phyloP scores from a whole-genome alignment of 2,329 filamentous ascomycete genomes.

The Tolypocladium inflatum region DNA sequence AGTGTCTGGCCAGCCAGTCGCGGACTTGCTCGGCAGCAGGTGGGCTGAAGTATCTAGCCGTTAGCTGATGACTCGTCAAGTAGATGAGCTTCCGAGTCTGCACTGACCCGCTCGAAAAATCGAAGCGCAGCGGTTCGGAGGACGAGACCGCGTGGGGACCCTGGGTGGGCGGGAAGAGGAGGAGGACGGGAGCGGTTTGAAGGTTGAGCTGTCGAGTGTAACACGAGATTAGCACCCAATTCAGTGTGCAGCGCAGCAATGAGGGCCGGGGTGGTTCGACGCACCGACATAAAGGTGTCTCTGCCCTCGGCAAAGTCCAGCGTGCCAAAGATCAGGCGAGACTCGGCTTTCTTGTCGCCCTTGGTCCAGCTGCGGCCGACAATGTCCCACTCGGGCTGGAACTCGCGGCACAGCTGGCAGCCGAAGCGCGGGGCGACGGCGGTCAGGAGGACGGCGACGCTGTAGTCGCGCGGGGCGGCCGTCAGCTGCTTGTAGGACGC shows the following conservation, averaged over 20 bases:
- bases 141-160: conserved; percentile 69
- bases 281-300: conserved; percentile 76
- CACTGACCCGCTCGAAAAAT: conserved; percentile 71
- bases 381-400: conserved; percentile 90
- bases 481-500: conserved; percentile 67
- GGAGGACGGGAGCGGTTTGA: conserved; percentile 84
- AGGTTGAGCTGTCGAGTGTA: conserved; percentile 60
- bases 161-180: conserved; percentile 77
- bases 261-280: conserved; percentile 9
- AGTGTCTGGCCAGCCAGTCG: conserved; percentile 67
- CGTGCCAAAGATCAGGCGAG: conserved; percentile 68
- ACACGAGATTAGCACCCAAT: neutral
- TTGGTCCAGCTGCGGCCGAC: conserved; percentile 79
- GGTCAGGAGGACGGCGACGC: conserved; percentile 73
- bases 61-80: neutral
- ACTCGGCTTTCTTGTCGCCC: conserved; percentile 67
- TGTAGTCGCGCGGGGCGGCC: conserved; percentile 71
- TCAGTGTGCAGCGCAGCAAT: neutral
- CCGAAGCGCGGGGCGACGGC: conserved; percentile 76
- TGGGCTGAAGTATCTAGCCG: conserved; percentile 37
- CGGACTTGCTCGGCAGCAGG: conserved; percentile 71
- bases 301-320: conserved; percentile 84
- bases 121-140: conserved; percentile 64
- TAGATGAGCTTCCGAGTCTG: neutral
- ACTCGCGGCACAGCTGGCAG: conserved; percentile 79